These are phyloP conservation scores for Talaromyces nanjingensis DNA, from an alignment of 495 filamentous ascomycete species.

Conservation along the genomic window DNA sequence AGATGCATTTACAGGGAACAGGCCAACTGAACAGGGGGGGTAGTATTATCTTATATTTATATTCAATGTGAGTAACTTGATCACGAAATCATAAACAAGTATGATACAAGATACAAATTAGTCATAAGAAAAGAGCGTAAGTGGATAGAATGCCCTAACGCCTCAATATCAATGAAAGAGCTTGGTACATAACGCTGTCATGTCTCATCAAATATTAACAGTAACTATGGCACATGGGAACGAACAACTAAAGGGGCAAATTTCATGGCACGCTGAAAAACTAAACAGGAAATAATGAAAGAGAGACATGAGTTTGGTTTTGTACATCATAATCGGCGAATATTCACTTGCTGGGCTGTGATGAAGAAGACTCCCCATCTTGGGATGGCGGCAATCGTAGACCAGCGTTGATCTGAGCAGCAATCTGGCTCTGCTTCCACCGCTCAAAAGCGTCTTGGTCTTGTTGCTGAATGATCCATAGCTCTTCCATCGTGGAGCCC, in stretches of 20 bases:
- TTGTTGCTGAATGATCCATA: conserved; percentile 43
- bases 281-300: neutral
- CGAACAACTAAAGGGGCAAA: neutral
- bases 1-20: neutral
- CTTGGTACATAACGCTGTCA: neutral
- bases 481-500: conserved; percentile 46
- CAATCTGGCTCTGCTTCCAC: conserved; percentile 62
- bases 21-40: neutral
- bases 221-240: neutral
- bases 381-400: conserved; percentile 13
- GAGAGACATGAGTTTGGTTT: neutral
- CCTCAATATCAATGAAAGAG: neutral
- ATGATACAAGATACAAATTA: neutral
- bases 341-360: neutral
- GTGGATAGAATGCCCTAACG: neutral
- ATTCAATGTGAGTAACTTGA: neutral
- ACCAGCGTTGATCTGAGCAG: conserved; percentile 53
- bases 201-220: neutral
- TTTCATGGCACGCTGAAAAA: conserved; percentile 1
- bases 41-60: neutral
- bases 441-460: conserved; percentile 56
- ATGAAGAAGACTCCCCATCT: conserved; percentile 6
- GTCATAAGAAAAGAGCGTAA: neutral
- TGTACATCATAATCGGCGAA: neutral
- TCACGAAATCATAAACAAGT: neutral